Base-by-base conservation (phyloP, 805 yeast genomes). In the Monosporozyma solicola region DNA sequence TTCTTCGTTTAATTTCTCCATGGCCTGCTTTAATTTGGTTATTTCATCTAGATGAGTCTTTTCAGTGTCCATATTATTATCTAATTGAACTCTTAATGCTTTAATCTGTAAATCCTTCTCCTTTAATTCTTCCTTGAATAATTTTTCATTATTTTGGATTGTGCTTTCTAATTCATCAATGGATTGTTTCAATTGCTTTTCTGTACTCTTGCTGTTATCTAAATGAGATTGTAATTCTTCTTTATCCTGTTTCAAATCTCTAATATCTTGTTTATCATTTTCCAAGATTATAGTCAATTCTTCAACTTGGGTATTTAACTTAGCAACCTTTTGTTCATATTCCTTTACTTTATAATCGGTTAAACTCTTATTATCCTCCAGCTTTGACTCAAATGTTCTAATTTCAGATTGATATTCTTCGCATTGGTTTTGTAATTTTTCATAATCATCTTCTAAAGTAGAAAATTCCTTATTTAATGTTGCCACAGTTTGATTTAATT, bases 401-500 rank as follows among this genome's bases (percentile, higher is more conserved):
- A 74, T 66, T 55, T 75, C 76, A 52, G 72, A 65, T 41, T 70
- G 67, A 54, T 74, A 70, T 54, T 71, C 69, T 3, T 78, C 80
- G 60, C 85, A 80, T 59, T 83, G 86, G 31, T 64, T 66, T 56
- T 80, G 82, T 55, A 83, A 61, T 32, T 73, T 57, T 53, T 72
- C 72, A 51, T 75, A 68, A 53, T 85, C 89, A 32, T 69, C 69
- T 55, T 81, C 83, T 54, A 83, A 61, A 48, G 75, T 63, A 29
- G 70, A 66, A 51, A 74, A 66, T 56, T 78, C 82, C 35, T 66
- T 65, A 57, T 72, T 75, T 41, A 78, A 59, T 3, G 71, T 57
- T 1, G 61, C 60, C 0, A 74, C 57, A 0, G 74, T 63, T 25
- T 61, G 62, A n/a, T 63, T 64, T 5, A 68, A 52, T 41, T 70